A percentile compares a stretch with the other conserved stretches of the same genome.
Conservation (phyloP, 2,329 filamentous ascomycete species). For the Rhinocladiella mackenziei region DNA sequence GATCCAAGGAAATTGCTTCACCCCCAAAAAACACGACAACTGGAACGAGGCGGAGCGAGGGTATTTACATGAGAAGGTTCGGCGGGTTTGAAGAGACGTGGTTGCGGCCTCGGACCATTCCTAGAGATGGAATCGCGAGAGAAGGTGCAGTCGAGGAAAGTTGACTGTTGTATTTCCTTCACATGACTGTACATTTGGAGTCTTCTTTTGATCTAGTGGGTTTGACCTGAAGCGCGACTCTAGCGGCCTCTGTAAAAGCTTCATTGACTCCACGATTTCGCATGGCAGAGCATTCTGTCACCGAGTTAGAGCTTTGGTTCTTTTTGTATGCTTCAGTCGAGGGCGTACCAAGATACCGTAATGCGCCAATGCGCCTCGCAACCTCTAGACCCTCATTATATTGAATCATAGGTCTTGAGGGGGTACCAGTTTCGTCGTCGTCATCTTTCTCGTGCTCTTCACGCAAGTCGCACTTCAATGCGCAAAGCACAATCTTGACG, state of each 20-base stretch:
- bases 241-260: constrained; percentile 94
- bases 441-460: constrained; percentile 72
- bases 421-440: constrained; percentile 42
- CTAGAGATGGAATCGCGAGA: background rate
- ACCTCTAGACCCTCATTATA: constrained; percentile 91
- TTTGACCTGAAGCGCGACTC: constrained; percentile 69
- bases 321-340: background rate
- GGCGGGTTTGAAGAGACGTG: no score
- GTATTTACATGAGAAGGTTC: constrained; percentile 13
- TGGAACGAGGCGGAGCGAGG: constrained; percentile 5
- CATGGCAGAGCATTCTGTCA: constrained; percentile 92
- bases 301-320: no score
- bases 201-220: constrained; percentile 36
- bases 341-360: constrained; percentile 74
- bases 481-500: constrained; percentile 90
- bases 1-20: constrained; percentile 5
- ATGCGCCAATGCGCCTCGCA: constrained; percentile 82
- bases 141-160: no score
- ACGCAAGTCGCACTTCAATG: constrained; percentile 92
- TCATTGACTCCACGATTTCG: constrained; percentile 97
- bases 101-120: no score
- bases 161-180: constrained; percentile 8
- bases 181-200: constrained; percentile 31
- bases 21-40: background rate
- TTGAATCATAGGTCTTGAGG: constrained; percentile 57